phyloP scores from a whole-genome alignment of 192 early-diverging fungal species.

The Entrophospora sp. region DNA sequence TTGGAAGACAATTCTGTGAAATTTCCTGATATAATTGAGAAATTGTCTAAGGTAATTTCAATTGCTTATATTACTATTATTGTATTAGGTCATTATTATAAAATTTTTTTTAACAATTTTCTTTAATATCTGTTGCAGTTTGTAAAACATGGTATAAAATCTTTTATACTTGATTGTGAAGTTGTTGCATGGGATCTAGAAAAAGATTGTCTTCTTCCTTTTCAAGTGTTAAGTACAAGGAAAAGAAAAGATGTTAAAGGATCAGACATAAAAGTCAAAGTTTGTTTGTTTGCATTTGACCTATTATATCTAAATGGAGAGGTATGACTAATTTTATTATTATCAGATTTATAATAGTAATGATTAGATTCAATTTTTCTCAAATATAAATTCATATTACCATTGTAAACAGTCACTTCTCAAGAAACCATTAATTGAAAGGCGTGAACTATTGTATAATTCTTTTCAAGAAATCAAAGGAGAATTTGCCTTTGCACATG shows the following conservation, averaged over 20 bases:
- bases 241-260: conserved; percentile 92
- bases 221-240: conserved; percentile 92
- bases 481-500: conserved; percentile 83
- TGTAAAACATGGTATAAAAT: conserved; percentile 51
- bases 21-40: conserved; percentile 88
- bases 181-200: conserved; percentile 96
- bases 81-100: too few species aligned
- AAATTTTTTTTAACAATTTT: too few species aligned
- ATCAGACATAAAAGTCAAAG: conserved; percentile 87
- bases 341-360: too few species aligned
- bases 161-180: conserved; percentile 97
- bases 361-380: too few species aligned
- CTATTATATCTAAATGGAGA: conserved; percentile 89
- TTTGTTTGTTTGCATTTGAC: conserved; percentile 97
- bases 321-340: too few species aligned
- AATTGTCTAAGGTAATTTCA: conserved; percentile 55
- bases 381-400: too few species aligned
- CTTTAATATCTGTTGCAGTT: conserved; percentile 25
- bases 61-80: not conserved
- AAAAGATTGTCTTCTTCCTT: conserved; percentile 84
- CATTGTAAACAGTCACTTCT: conserved; percentile 59
- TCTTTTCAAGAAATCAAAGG: conserved; percentile 72
- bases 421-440: conserved; percentile 58
- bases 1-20: conserved; percentile 88
- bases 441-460: conserved; percentile 63